Conservation (phyloP, 2,329 filamentous ascomycete genomes). For the Alternaria dauci region DNA sequence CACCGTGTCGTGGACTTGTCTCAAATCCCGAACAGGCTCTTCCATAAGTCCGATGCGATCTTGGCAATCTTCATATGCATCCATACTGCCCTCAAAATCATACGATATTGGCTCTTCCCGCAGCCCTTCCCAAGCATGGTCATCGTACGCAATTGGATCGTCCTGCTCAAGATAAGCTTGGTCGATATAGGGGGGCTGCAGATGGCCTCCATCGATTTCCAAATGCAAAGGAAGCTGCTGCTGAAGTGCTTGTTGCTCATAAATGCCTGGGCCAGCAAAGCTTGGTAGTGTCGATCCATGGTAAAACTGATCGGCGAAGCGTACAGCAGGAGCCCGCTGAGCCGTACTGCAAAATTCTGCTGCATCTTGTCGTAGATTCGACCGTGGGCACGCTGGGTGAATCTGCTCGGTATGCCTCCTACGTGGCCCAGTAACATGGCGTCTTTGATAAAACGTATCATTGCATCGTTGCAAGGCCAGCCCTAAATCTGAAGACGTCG, state of each 20-base stretch:
- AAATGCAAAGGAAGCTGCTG: constrained; percentile 11
- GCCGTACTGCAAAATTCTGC: not conserved
- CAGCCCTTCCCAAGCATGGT: constrained; percentile 5
- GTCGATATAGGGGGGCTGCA: not conserved
- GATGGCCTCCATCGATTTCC: not conserved
- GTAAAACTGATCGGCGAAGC: constrained; percentile 17
- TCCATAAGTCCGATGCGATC: not conserved
- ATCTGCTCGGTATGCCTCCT: constrained; percentile 1
- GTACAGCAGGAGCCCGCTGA: constrained; percentile 25
- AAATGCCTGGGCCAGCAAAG: constrained; percentile 32
- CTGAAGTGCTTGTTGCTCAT: constrained; percentile 38
- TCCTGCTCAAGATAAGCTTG: constrained; percentile 5
- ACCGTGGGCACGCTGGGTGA: not conserved
- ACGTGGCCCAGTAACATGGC: constrained; percentile 3
- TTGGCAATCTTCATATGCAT: not conserved
- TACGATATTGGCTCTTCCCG: not conserved
- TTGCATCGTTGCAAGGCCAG: constrained; percentile 40
- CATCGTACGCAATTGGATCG: not conserved
- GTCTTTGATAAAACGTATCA: constrained; percentile 24
- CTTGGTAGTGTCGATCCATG: constrained; percentile 15
- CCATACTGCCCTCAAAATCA: not conserved
- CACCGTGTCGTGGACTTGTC: constrained; percentile 24
- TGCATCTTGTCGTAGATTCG: not conserved
- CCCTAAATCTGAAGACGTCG: constrained; percentile 35
- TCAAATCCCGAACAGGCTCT: constrained; percentile 4